Evolutionary conservation across 352 stramenopile genomes (phyloP), one percentile per base, ranked within the genome.

Genomic region (Elongisporangium senticosum): DNA sequence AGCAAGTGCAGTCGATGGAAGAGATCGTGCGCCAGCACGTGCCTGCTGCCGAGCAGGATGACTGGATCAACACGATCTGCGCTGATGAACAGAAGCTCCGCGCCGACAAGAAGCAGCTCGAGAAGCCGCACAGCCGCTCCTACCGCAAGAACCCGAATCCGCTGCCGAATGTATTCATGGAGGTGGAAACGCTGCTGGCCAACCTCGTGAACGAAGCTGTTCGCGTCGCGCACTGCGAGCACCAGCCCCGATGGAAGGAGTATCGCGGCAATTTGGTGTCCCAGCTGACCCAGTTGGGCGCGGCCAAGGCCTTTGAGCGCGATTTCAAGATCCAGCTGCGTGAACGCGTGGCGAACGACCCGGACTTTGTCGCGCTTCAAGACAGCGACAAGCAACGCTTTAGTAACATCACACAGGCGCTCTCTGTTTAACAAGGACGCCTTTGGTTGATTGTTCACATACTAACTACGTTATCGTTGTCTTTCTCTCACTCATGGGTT

Each of bases 11-110:
- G 13, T 72, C 79, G 53, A 89, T 79, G 82, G 75, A 90, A 55
- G 84, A 93, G 49, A 64, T 90, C 11, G 72, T 93, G 48, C 71
- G 67, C 51, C 68, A 86, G 55, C 69, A 91, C 59, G 75, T 87
- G 5, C 76, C 81, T 8, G 50, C 53, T 8, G 65, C 53, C 8
- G 84, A 93, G 26, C 74, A 86, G 57, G 55, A 74, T 53, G 72
- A 83, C 47, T 91, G 84, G 84, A 69, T 90, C 49, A 63, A 61
- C 33, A 90, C 78, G 26, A 91, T 93, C 39, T 67, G 75, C 49
- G 59, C 63, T 14, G 83, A 93, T 66, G 71, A 78, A 20, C 72
- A 64, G 33, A 76, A 63, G 39, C 67, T 83, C 39, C 71, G 67
- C 15, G 51, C 68, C 2, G 51, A 53, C 20, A 75, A 80, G 50